Base-by-base conservation (phyloP, 139 green algal species). In the Chlorella sorokiniana region DNA sequence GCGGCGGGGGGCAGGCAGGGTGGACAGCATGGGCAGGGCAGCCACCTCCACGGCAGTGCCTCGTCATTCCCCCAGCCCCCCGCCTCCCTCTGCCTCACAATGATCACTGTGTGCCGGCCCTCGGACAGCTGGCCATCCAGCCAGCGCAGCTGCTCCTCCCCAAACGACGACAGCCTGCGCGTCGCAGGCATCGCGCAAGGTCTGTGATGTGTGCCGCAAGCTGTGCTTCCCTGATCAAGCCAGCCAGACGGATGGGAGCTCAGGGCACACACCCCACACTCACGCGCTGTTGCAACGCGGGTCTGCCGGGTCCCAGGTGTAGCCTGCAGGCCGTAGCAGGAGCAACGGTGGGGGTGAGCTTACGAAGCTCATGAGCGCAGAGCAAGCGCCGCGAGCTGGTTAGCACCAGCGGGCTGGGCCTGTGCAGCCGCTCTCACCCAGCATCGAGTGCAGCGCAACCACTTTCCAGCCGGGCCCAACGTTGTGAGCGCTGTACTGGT, bases 141-240 rank as follows among this genome's bases (percentile, higher is more conserved):
- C 78, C 78, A 83, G 2, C 51, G 48, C 78, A 83, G 78, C 78
- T 83, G 78, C 37, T 56, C 48, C 37, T 65, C 48, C 0, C 78
- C 78, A 41, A 78, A 83, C 3, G 78, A 83, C 9, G 48, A 62
- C 67, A 83, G 67, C 48, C 78, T 83, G 78, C 61, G 40, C 1
- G 27, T 40, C 37, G 37, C 14, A 41, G 64, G 25, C 20, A 59
- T 6, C 3, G 62, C 1, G 62, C 62, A 40, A 33, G 61, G 62
- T 11, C 27, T 31, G 62, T 25, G 7, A 37, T 52, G 37, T 10
- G 16, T 25, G 4, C 6, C 0, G 64, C 37, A 71, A 27, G 37
- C 11, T 16, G 48, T 16, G 48, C 48, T 59, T 25, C n/a, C n/a
- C n/a, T n/a, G n/a, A n/a, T n/a, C n/a, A n/a, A n/a, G n/a, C n/a